Evolutionary conservation across 257 asterid species (phyloP).

Genomic region (Thymus quinquecostatus): DNA sequence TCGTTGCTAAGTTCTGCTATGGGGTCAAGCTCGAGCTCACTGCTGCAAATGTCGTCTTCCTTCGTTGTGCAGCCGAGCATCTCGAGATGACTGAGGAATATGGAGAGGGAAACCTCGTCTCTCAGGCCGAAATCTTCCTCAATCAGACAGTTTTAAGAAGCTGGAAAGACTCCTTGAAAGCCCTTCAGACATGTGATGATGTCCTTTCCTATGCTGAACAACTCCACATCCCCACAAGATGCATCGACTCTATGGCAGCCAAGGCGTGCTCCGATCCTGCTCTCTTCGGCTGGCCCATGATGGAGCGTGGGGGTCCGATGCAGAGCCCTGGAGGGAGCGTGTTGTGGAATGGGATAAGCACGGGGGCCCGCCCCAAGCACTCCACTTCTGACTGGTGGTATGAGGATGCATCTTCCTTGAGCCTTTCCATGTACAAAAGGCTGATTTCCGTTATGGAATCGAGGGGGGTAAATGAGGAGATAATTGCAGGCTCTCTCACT

Average conservation of each 20-base stretch:
- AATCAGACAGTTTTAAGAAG: constrained; percentile 70
- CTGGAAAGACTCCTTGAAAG: constrained; percentile 90
- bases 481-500: constrained; percentile 72
- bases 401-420: constrained; percentile 85
- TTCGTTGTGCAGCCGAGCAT: constrained; percentile 86
- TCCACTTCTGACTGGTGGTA: constrained; percentile 93
- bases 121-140: constrained; percentile 77
- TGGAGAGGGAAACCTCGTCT: constrained; percentile 83
- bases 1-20: constrained; percentile 89
- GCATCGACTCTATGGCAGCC: constrained; percentile 80
- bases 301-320: constrained; percentile 94
- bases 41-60: constrained; percentile 80
- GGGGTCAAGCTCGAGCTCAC: constrained; percentile 95
- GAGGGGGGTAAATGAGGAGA: constrained; percentile 68
- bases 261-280: constrained; percentile 82
- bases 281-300: constrained; percentile 90
- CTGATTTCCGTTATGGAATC: constrained; percentile 77
- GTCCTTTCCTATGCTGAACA: constrained; percentile 65
- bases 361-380: constrained; percentile 82
- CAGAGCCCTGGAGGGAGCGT: constrained; percentile 98
- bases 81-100: constrained; percentile 93
- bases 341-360: constrained; percentile 97
- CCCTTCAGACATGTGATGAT: constrained; percentile 82
- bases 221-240: constrained; percentile 66
- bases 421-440: constrained; percentile 70